A percentile compares a stretch with the other conserved stretches of the same genome.
phyloP scores from a whole-genome alignment of 2,329 filamentous ascomycete species.

The Fusarium sp. region DNA sequence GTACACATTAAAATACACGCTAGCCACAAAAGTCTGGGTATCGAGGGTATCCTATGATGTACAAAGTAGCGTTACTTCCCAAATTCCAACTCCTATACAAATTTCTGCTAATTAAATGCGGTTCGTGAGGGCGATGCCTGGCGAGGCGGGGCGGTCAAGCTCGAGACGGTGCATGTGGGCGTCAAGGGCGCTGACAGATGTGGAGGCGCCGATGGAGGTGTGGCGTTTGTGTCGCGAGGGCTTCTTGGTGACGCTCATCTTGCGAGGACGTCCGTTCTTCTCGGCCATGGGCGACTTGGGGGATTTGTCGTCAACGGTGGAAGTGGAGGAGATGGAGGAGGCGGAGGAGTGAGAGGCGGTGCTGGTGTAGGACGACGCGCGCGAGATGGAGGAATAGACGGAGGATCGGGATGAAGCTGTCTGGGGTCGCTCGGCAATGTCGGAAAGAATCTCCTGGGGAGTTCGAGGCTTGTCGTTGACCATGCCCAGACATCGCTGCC shows the following conservation, averaged over 20 bases:
- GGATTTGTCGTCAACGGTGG: slow-evolving; percentile 40
- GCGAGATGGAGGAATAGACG: slow-evolving; percentile 47
- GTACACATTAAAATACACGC: slow-evolving; percentile 37
- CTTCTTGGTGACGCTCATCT: slow-evolving; percentile 51
- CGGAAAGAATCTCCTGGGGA: slow-evolving; percentile 50
- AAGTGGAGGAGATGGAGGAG: slow-evolving; percentile 46
- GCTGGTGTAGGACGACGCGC: slow-evolving; percentile 49
- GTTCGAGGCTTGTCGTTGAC: slow-evolving; percentile 44
- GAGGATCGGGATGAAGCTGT: slow-evolving; percentile 36
- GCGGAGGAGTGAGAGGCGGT: slow-evolving; percentile 40
- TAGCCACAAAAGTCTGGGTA: slow-evolving; percentile 27
- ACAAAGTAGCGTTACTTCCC: slow-evolving; percentile 30
- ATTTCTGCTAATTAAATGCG: slow-evolving; percentile 36
- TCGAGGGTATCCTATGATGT: slow-evolving; percentile 38
- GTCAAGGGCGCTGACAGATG: slow-evolving; percentile 44
- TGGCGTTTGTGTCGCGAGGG: slow-evolving; percentile 45
- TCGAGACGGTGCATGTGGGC: slow-evolving; percentile 48
- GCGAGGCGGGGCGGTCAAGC: slow-evolving; percentile 49
- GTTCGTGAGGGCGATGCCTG: slow-evolving; percentile 50
- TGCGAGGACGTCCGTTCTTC: slow-evolving; percentile 47
- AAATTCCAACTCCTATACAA: slow-evolving; percentile 12
- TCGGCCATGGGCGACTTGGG: slow-evolving; percentile 38
- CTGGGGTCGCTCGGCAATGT: slow-evolving; percentile 43
- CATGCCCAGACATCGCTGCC: slow-evolving; percentile 49
- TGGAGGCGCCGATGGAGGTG: slow-evolving; percentile 40